Conservation (phyloP, 345 rosid genomes). For the Hevea brasiliensis region DNA sequence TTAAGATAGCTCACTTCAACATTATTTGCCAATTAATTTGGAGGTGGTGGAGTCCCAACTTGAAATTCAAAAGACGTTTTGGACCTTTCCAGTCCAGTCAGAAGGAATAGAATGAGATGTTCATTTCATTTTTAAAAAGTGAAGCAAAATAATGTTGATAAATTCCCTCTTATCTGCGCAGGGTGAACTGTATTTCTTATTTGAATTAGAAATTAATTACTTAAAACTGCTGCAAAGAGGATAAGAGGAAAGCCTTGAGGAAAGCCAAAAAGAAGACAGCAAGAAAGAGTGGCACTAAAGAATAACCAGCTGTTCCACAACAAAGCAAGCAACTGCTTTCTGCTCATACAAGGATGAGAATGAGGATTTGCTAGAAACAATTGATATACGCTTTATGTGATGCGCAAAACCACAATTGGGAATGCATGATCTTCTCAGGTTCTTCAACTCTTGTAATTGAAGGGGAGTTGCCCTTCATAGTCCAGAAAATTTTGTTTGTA, state of each 20-base stretch:
- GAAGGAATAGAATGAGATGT: too few relatives aligned
- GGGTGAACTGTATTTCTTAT: not conserved
- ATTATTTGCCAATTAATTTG: too few relatives aligned
- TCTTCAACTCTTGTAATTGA: not conserved
- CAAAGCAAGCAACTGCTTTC: not conserved
- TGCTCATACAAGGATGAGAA: not conserved
- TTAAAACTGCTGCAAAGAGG: slow-evolving; percentile 53
- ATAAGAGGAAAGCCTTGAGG: slow-evolving; percentile 64
- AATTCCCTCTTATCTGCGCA: too few relatives aligned
- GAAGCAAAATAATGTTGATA: not conserved
- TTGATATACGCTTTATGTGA: not conserved
- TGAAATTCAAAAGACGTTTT: too few relatives aligned
- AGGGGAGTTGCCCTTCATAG: not conserved
- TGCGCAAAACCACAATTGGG: not conserved
- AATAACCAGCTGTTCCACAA: slow-evolving; percentile 8
- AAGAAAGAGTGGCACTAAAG: slow-evolving; percentile 10
- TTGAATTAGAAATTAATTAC: not conserved
- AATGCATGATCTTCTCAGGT: not conserved
- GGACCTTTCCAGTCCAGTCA: too few relatives aligned
- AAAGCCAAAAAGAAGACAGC: slow-evolving; percentile 23
- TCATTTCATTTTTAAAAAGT: too few relatives aligned
- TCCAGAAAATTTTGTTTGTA: slow-evolving; percentile 14
- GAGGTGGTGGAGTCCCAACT: too few relatives aligned
- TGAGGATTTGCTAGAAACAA: not conserved
- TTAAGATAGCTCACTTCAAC: too few relatives aligned